Conservation (phyloP, 441 rosid genomes). For the Daphne laureola region DNA sequence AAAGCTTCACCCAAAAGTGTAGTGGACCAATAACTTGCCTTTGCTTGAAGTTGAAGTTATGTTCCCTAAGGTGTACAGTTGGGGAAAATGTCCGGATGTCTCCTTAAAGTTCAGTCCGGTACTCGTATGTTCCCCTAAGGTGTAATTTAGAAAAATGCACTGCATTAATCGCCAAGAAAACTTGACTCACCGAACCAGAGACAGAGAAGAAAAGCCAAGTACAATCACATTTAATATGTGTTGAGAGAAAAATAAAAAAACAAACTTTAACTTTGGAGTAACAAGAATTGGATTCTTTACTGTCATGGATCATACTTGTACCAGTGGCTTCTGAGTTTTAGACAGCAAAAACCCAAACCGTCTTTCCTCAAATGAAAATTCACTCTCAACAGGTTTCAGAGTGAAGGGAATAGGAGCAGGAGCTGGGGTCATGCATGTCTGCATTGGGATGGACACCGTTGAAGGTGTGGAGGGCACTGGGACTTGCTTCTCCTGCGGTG, state of each 20-base stretch:
- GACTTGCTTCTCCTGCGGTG: slow-evolving; percentile 49
- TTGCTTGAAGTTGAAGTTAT: too few species aligned
- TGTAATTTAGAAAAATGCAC: too few species aligned
- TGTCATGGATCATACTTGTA: slow-evolving; percentile 26
- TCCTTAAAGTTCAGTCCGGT: background rate
- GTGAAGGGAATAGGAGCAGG: slow-evolving; percentile 22
- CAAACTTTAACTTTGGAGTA: background rate
- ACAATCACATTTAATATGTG: too few species aligned
- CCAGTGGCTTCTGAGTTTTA: slow-evolving; percentile 26
- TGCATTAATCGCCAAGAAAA: slow-evolving; percentile 5
- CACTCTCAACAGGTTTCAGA: slow-evolving; percentile 33
- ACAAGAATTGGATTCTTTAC: background rate
- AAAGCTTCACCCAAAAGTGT: too few species aligned
- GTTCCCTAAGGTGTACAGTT: too few species aligned
- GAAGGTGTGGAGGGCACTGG: slow-evolving; percentile 56
- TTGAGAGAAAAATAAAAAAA: too few species aligned
- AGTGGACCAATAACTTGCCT: too few species aligned
- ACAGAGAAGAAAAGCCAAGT: slow-evolving; percentile 2
- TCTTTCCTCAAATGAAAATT: slow-evolving; percentile 80
- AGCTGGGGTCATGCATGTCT: slow-evolving; percentile 55
- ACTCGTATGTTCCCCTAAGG: too few species aligned
- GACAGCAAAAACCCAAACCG: slow-evolving; percentile 68
- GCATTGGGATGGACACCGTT: slow-evolving; percentile 73
- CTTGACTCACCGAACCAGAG: slow-evolving; percentile 4
- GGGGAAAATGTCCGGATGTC: too few species aligned